Evolutionary conservation across 306 rosid genomes (phyloP).

Genomic region (Glycine tomentella): DNA sequence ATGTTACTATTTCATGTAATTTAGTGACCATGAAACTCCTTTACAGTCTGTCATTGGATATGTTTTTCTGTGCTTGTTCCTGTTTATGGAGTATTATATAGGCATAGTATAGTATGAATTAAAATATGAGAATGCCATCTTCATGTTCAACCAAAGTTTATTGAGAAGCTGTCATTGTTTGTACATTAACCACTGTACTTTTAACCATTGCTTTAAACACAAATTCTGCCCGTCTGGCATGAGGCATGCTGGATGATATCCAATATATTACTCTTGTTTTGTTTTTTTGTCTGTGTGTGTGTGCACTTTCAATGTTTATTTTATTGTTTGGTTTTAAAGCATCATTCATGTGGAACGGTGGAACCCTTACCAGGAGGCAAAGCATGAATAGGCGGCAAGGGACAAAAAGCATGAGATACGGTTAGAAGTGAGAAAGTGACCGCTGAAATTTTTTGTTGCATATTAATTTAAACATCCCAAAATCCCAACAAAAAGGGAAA

Average conservation of each 20-base stretch:
- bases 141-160: background rate
- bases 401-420: slow-evolving; percentile 85
- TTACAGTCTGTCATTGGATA: slow-evolving; percentile 7
- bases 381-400: slow-evolving; percentile 85
- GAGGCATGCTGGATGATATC: slow-evolving; percentile 39
- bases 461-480: slow-evolving; percentile 40
- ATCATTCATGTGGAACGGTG: slow-evolving; percentile 64
- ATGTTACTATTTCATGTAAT: background rate
- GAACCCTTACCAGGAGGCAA: slow-evolving; percentile 81
- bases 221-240: slow-evolving; percentile 44
- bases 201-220: slow-evolving; percentile 49
- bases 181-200: slow-evolving; percentile 47
- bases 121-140: background rate
- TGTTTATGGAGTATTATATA: background rate
- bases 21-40: slow-evolving; percentile 8
- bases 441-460: slow-evolving; percentile 37
- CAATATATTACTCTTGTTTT: slow-evolving; percentile 27
- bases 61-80: background rate
- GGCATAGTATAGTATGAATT: background rate
- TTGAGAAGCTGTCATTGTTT: background rate
- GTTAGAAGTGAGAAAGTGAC: slow-evolving; percentile 71
- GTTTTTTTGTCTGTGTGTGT: slow-evolving; percentile 46
- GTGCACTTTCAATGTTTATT: slow-evolving; percentile 47
- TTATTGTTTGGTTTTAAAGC: slow-evolving; percentile 56
- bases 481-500: slow-evolving; percentile 51